These are phyloP conservation scores for Aphanomyces invadans DNA, from an alignment of 352 stramenopile genomes.

Conservation along the genomic window DNA sequence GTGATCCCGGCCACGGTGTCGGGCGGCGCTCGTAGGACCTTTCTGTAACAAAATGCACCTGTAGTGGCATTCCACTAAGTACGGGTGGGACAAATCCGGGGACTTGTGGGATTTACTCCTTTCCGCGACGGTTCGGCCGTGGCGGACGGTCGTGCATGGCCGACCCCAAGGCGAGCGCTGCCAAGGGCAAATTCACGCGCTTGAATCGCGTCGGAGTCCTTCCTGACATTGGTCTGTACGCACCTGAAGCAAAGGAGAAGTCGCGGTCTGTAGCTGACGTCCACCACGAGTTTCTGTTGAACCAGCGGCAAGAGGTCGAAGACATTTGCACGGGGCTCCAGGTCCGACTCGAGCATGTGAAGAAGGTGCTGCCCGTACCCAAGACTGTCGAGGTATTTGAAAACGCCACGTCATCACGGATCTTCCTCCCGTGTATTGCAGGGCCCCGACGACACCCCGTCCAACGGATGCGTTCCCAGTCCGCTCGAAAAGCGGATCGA, in stretches of 20 bases:
- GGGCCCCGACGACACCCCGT: neutral
- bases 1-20: no score
- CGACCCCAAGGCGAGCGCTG: neutral
- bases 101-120: neutral
- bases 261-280: neutral
- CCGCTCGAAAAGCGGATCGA: neutral
- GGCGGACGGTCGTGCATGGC: neutral
- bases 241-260: neutral
- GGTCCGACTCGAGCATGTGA: constrained; percentile 2
- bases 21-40: no score
- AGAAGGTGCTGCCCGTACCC: constrained; percentile 1
- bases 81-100: no score
- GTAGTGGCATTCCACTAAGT: no score
- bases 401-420: neutral
- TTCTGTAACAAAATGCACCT: no score
- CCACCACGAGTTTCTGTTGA: neutral
- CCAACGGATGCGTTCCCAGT: neutral
- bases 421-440: neutral
- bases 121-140: neutral
- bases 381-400: neutral
- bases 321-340: constrained; percentile 12
- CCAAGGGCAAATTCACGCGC: constrained; percentile 7
- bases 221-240: neutral
- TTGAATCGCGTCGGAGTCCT: constrained; percentile 9
- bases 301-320: neutral